These are phyloP conservation scores for Actinomucor elegans DNA, from an alignment of 371 early-diverging fungal species.

Conservation along the genomic window DNA sequence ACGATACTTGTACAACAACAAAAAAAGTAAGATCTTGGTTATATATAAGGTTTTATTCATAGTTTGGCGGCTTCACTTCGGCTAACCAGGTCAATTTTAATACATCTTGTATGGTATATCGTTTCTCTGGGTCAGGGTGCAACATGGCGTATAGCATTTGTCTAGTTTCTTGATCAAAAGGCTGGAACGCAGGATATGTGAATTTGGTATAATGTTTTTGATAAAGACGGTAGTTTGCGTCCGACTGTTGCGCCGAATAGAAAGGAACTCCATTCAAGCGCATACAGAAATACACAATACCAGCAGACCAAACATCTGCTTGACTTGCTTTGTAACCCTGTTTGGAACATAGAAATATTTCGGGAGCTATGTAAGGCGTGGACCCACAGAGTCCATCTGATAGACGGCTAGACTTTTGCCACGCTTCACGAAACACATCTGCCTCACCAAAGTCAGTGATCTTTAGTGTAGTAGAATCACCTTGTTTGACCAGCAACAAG, in stretches of 20 bases:
- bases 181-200: conserved; percentile 55
- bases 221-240: conserved; percentile 68
- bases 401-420: conserved; percentile 59
- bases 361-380: conserved; percentile 91
- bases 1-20: too few species aligned
- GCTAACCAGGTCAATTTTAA: conserved; percentile 45
- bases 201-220: conserved; percentile 13
- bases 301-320: conserved; percentile 85
- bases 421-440: conserved; percentile 82
- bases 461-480: conserved; percentile 77
- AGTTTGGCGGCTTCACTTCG: conserved; percentile 8
- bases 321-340: conserved; percentile 74
- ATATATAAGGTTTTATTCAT: too few species aligned
- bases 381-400: conserved; percentile 85
- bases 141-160: conserved; percentile 43
- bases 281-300: conserved; percentile 83
- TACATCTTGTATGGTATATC: conserved; percentile 41
- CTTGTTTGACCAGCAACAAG: conserved; percentile 84
- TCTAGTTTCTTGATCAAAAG: conserved; percentile 20
- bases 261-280: conserved; percentile 71
- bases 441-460: conserved; percentile 98
- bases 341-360: conserved; percentile 53
- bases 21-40: too few species aligned
- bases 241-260: conserved; percentile 49
- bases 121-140: conserved; percentile 40